Conservation (phyloP, 495 filamentous ascomycete species). For the Penicillium angulare region DNA sequence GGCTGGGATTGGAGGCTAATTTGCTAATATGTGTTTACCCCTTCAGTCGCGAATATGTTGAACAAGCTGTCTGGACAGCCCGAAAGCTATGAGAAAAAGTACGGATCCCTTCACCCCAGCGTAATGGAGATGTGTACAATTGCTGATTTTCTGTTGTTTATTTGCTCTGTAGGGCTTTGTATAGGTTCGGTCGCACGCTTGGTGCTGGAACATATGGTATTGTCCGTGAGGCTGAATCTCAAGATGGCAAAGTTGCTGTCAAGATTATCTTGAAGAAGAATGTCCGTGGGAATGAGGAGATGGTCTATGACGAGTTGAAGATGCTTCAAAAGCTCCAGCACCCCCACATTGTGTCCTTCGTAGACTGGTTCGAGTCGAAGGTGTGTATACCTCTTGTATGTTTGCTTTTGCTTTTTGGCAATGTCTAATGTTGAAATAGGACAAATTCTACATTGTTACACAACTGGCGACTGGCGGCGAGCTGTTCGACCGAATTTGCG, state of each 20-base stretch:
- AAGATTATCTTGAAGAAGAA: conserved; percentile 99
- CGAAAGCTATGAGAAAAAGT: conserved; percentile 99
- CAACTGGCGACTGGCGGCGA: conserved; percentile 95
- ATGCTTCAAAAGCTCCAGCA: conserved; percentile 89
- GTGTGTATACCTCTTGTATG: conserved; percentile 27
- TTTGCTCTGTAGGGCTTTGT: conserved; percentile 67
- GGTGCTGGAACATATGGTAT: conserved; percentile 98
- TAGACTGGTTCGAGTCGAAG: conserved; percentile 99
- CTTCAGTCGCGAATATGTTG: conserved; percentile 81
- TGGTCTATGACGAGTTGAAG: conserved; percentile 96
- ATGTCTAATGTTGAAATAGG: conserved; percentile 49
- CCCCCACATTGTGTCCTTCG: conserved; percentile 95
- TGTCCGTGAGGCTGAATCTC: conserved; percentile 84
- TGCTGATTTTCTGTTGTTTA: background rate
- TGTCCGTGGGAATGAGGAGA: conserved; percentile 94
- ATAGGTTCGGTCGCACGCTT: conserved; percentile 88
- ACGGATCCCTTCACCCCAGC: conserved; percentile 17
- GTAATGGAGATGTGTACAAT: conserved; percentile 3
- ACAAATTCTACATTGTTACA: conserved; percentile 99
- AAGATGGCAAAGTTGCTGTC: conserved; percentile 79
- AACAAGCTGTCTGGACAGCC: conserved; percentile 98
- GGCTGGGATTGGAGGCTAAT: background rate
- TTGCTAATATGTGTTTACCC: conserved; percentile 30
- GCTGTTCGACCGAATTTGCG: conserved; percentile 97
- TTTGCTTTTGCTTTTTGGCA: background rate